These are phyloP conservation scores for Scolecobasidium constrictum DNA, from an alignment of 2,329 filamentous ascomycete species.

Conservation along the genomic window DNA sequence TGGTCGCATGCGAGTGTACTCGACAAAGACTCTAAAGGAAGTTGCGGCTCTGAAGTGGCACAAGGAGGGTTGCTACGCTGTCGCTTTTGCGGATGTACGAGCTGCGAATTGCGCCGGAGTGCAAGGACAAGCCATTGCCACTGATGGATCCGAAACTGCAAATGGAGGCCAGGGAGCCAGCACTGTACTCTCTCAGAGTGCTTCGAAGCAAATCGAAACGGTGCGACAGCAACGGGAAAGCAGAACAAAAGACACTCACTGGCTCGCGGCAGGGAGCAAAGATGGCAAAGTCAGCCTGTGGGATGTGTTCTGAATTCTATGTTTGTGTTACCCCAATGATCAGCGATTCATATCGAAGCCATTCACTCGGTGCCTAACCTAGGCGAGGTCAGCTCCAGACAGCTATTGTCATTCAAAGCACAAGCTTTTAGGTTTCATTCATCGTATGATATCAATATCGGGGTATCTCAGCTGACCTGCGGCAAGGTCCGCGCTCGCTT, in stretches of 20 bases:
- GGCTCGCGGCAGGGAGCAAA: conserved; percentile 83
- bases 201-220: conserved; percentile 12
- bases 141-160: not conserved
- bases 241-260: conserved; percentile 64
- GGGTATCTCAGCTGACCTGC: too few species aligned
- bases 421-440: too few species aligned
- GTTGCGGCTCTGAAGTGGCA: conserved; percentile 94
- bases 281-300: conserved; percentile 93
- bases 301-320: conserved; percentile 60
- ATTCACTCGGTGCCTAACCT: not conserved
- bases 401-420: not conserved
- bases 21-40: conserved; percentile 68
- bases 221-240: conserved; percentile 26
- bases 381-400: not conserved
- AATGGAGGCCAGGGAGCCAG: not conserved
- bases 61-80: conserved; percentile 72
- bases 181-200: not conserved
- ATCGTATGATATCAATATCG: too few species aligned
- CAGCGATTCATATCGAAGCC: not conserved
- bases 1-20: conserved; percentile 68
- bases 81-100: conserved; percentile 52
- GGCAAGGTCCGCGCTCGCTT: too few species aligned
- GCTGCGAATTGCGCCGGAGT: not conserved
- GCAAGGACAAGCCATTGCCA: too few species aligned
- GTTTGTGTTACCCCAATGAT: not conserved